Base-by-base conservation (phyloP, 441 rosid genomes). In the Hura crepitans region DNA sequence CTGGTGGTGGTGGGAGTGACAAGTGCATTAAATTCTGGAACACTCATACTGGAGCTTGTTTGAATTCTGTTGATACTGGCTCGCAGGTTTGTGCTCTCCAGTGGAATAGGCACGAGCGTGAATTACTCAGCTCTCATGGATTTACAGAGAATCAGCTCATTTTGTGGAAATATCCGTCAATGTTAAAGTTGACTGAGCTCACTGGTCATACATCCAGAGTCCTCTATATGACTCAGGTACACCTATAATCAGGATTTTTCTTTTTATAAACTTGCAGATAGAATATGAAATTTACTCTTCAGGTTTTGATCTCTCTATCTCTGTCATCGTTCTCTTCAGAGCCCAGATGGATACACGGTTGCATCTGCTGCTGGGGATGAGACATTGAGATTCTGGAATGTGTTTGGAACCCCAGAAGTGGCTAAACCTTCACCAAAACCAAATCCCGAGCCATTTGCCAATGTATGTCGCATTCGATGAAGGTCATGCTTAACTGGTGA, bases 21-120 rank as follows among this genome's bases (percentile, higher is more conserved):
- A 35, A 66, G 42, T 51, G 74, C 56, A 80, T 88, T 30, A 86
- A 82, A 79, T 85, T 86, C 63, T 86, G 88, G 88, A 86, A 89
- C 66, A 81, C 81, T 0, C 86, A 84, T 49, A 84, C 86, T 0
- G 89, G 91, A 0, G 78, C 84, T 6, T 85, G 91, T 77, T 83
- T 89, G 86, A 89, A 85, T 54, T 81, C 91, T 0, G 80, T 86
- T 1, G 80, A 83, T 53, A 84, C 86, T 1, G 87, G 89, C n/a
- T 83, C 91, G 6, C 82, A 83, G 56, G 87, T 83, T 23, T 79
- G 79, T 30, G 66, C 86, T 53, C 68, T 85, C 45, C 62, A 72
- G 54, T 83, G 88, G 87, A 84, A 71, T 69, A 81, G 76, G 70
- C 74, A 79, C 6, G 85, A 83, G 70, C 66, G 75, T 0, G 89